Conservation (phyloP, 371 early-diverging fungal genomes). For the Blakeslea trispora region DNA sequence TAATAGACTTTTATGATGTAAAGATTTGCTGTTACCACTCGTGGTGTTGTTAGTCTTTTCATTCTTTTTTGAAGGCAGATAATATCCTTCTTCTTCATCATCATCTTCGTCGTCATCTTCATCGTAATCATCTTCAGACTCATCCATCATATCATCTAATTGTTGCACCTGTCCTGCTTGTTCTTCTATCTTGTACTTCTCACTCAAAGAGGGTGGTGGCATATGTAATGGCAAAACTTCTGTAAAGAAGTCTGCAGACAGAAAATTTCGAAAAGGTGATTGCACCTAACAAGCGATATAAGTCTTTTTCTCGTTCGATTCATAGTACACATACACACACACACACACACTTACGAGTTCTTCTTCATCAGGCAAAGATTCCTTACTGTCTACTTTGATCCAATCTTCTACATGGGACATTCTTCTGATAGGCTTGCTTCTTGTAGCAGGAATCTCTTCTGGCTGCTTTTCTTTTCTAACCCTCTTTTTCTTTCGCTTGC, state of each 20-base stretch:
- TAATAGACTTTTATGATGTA: conserved; percentile 19
- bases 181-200: conserved; percentile 13
- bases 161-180: conserved; percentile 10
- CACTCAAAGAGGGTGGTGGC: conserved; percentile 55
- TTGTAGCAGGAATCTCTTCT: background rate
- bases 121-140: conserved; percentile 27
- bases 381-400: conserved; percentile 54
- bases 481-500: conserved; percentile 34
- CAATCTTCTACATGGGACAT: conserved; percentile 58
- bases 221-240: conserved; percentile 53
- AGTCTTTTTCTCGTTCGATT: background rate
- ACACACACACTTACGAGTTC: conserved; percentile 36
- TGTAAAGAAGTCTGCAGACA: conserved; percentile 48
- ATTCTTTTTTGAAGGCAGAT: background rate
- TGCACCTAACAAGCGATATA: conserved; percentile 10
- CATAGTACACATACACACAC: too few species aligned
- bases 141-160: conserved; percentile 5
- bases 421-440: conserved; percentile 4
- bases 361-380: conserved; percentile 53
- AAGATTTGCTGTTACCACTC: background rate
- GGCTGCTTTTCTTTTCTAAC: conserved; percentile 10
- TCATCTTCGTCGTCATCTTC: conserved; percentile 28
- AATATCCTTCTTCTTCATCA: conserved; percentile 21
- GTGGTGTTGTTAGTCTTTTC: background rate
- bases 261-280: conserved; percentile 45